Conservation (phyloP, 768 basidiomycete genomes). For the Piloderma croceum region DNA sequence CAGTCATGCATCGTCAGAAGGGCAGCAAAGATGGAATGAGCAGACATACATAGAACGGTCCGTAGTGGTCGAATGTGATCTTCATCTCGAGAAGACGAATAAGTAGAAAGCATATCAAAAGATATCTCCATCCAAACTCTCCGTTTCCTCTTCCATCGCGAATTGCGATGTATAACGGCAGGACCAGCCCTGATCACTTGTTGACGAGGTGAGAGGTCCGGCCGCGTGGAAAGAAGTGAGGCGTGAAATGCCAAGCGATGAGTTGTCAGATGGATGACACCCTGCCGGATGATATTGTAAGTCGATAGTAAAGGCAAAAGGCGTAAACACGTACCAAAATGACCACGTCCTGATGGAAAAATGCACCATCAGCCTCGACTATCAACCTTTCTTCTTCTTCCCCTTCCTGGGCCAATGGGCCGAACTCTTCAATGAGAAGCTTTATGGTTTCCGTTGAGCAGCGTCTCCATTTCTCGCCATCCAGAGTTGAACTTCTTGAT, state of each 20-base stretch:
- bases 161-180: slow-evolving; percentile 40
- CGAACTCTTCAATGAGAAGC: slow-evolving; percentile 54
- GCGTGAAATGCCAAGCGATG: slow-evolving; percentile 65
- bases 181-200: slow-evolving; percentile 46
- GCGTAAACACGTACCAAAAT: slow-evolving; percentile 36
- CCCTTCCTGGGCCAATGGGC: slow-evolving; percentile 37
- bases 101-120: slow-evolving; percentile 54
- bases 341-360: slow-evolving; percentile 41
- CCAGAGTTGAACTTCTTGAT: slow-evolving; percentile 3
- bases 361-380: slow-evolving; percentile 46
- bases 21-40: not conserved
- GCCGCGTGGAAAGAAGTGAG: slow-evolving; percentile 42
- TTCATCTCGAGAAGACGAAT: slow-evolving; percentile 47
- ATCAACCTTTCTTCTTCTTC: slow-evolving; percentile 48
- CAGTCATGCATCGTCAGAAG: slow-evolving; percentile 1
- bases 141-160: slow-evolving; percentile 39
- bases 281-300: too few relatives aligned
- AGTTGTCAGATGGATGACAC: slow-evolving; percentile 61
- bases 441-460: slow-evolving; percentile 42
- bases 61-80: slow-evolving; percentile 48
- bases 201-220: too few relatives aligned
- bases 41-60: slow-evolving; percentile 44
- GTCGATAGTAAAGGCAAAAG: too few relatives aligned
- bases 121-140: slow-evolving; percentile 61
- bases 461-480: slow-evolving; percentile 29